Percentiles rank a stretch among this genome's conserved stretches.
These are phyloP conservation scores for Schwanniomyces occidentalis DNA, from an alignment of 805 yeast species.

Conservation along the genomic window DNA sequence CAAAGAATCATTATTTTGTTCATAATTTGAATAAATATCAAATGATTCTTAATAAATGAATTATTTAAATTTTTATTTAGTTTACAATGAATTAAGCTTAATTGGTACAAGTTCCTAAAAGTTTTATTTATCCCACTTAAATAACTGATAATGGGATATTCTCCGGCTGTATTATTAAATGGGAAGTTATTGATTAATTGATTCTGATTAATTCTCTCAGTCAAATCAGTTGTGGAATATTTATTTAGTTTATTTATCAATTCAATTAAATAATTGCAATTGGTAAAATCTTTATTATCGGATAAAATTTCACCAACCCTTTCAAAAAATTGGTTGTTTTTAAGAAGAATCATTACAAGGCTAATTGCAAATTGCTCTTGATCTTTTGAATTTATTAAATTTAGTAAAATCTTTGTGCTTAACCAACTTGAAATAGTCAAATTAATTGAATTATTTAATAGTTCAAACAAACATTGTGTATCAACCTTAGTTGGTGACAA, in stretches of 20 bases:
- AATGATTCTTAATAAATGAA: constrained; percentile 5
- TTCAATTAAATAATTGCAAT: constrained; percentile 8
- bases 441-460: constrained; percentile 2
- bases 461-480: neutral
- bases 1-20: constrained; percentile 11
- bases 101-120: constrained; percentile 12
- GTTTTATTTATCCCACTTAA: constrained; percentile 4
- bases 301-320: neutral
- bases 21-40: constrained; percentile 9
- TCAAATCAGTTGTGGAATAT: neutral
- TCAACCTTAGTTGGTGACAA: constrained; percentile 3
- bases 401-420: constrained; percentile 4
- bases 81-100: constrained; percentile 5
- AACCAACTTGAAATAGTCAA: constrained; percentile 4
- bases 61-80: constrained; percentile 6
- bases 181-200: constrained; percentile 2
- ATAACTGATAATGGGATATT: constrained; percentile 3
- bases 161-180: constrained; percentile 5
- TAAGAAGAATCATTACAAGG: neutral
- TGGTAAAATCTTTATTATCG: constrained; percentile 7
- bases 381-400: neutral
- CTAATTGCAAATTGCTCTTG: constrained; percentile 1
- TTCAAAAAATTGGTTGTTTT: neutral
- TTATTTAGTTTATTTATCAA: constrained; percentile 4
- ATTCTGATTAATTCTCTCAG: neutral